A percentile compares a stretch with the other conserved stretches of the same genome.
Conservation (phyloP, 2,329 filamentous ascomycete species). For the Cytospora piceicola region DNA sequence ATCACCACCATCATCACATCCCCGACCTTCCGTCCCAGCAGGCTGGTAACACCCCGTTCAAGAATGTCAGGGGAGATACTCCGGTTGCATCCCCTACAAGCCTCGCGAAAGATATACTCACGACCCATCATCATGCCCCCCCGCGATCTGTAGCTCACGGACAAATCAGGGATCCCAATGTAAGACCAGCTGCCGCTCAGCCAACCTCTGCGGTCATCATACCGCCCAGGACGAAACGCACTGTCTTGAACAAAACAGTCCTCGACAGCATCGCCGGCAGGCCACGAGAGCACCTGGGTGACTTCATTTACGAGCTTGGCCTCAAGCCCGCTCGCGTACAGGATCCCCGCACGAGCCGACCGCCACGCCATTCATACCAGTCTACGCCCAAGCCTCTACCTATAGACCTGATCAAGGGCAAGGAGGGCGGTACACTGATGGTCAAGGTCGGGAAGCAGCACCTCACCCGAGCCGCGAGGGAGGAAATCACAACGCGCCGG, state of each 20-base stretch:
- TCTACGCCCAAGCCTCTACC: conserved; percentile 75
- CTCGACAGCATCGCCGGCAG: conserved; percentile 71
- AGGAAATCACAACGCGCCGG: conserved; percentile 80
- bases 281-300: conserved; percentile 80
- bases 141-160: conserved; percentile 34
- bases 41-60: conserved; percentile 50
- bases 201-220: conserved; percentile 48
- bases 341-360: conserved; percentile 54
- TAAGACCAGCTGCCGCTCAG: conserved; percentile 37
- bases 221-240: conserved; percentile 65
- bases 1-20: conserved; percentile 64
- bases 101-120: conserved; percentile 42
- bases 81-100: conserved; percentile 51
- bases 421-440: conserved; percentile 88
- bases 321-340: conserved; percentile 59
- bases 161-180: conserved; percentile 39
- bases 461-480: conserved; percentile 69
- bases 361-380: conserved; percentile 40
- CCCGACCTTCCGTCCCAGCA: conserved; percentile 51
- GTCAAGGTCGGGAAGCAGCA: conserved; percentile 84
- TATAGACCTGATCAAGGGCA: conserved; percentile 69
- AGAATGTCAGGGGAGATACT: conserved; percentile 52
- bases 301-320: conserved; percentile 76
- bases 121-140: conserved; percentile 55
- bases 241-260: conserved; percentile 70